Base-by-base conservation (phyloP, 2,329 filamentous ascomycete genomes). In the Epichloe gansuensis region DNA sequence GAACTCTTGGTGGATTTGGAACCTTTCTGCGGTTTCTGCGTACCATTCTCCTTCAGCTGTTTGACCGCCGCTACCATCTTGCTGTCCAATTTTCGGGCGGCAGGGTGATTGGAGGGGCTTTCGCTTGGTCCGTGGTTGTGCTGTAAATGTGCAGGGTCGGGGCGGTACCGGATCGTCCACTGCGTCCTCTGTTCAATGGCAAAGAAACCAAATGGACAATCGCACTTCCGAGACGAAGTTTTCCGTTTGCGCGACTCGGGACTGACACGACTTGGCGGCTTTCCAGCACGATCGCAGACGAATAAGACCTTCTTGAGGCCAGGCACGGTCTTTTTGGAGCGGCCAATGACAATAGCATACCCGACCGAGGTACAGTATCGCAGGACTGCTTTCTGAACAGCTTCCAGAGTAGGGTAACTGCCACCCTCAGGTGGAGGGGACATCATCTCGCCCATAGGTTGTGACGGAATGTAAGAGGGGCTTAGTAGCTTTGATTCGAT, bases 121-220 rank as follows among this genome's bases (percentile, higher is more conserved):
- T 84, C 80, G 59, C 81, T 84, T 2, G 81, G 80, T 0, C 77
- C 77, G 59, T 84, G 81, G 59, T 84, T 84, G 63, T 84, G 81
- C 51, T 71, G 66, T 41, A 83, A 66, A 60, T 84, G 80, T 49
- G 71, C 61, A 5, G 71, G 65, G 55, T 83, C 76, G 2, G 81
- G 81, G 4, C 81, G 76, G 60, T 83, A 84, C 50, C 81, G 74
- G 53, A 84, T 76, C 0, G 79, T 80, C 81, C 81, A 84, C 58
- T 84, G 79, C 0, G 79, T 82, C 54, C 81, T 73, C 60, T 83
- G 79, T 63, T 84, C 81, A 40, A 84, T 80, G 51, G 81, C 81
- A 57, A 84, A 84, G 63, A 84, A 83, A n/a, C 81, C 81, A 63
- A 84, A 84, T 34, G 79, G 78, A 56, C 81, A 84, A 58, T 83